Evolutionary conservation across 1,139 yeast species (phyloP), one percentile per base, ranked within the genome.

Genomic region (Chernovozyma aurita): DNA sequence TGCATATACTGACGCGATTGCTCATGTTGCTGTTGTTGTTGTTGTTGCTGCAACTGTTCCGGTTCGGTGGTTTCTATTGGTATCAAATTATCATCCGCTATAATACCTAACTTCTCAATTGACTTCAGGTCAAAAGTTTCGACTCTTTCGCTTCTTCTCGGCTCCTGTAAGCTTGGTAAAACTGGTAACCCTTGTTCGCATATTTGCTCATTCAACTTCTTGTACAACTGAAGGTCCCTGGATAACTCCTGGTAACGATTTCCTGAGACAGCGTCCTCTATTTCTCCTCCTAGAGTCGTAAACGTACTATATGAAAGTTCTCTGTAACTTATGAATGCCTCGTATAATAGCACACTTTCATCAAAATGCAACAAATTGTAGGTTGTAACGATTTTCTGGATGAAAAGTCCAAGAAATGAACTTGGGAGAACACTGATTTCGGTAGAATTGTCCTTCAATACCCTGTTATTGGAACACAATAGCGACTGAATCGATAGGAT

Each of bases 341-440:
- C 65, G 71, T 78, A 81, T n/a, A 83, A 52, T 4, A 63, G 49
- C 9, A 69, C 57, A 1, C 68, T 59, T 45, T 79, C 84, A 41
- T 80, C 85, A 48, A 81, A 82, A 40, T 73, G 76, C 35, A 83
- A 53, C 2, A 75, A 55, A 31, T 71, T 73, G 46, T 73, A 74
- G 7, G 80, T 69, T 4, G 76, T 61, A 1, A 70, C 61, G 28
- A 79, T 50, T 39, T 55, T 57, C 18, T 54, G 55, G 9, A 66
- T 55, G 40, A 65, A 67, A 13, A 54, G 49, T 0, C 76, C 76
- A 27, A 69, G 46, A 14, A 59, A 41, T 3, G 74, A 67, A 21
- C 67, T 45, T 2, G 68, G 57, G 1, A 29, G 36, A 9, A 33
- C 12, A 6, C 28, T 26, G 9, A 13, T 6, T 8, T 13, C 28